A percentile compares a stretch with the other conserved stretches of the same genome.
These are phyloP conservation scores for Rugonectria rugulosa DNA, from an alignment of 2,329 filamentous ascomycete genomes.

Conservation along the genomic window DNA sequence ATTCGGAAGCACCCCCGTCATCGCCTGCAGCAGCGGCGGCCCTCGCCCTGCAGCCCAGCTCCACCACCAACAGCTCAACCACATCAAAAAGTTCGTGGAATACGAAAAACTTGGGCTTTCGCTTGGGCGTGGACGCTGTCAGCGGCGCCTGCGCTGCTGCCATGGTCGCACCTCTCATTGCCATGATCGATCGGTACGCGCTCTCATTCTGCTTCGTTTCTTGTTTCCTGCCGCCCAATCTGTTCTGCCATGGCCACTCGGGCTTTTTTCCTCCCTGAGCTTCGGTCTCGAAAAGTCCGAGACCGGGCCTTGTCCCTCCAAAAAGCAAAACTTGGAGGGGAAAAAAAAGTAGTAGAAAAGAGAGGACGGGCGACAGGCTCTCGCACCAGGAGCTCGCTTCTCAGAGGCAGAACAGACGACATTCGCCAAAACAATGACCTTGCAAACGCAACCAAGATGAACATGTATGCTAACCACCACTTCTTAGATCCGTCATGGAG, in stretches of 20 bases:
- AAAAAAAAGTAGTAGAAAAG: not conserved
- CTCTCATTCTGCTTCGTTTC: not conserved
- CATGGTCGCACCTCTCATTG: slow-evolving; percentile 83
- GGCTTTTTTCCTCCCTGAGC: not conserved
- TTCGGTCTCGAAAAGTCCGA: slow-evolving; percentile 11
- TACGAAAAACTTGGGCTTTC: slow-evolving; percentile 72
- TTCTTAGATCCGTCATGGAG: slow-evolving; percentile 75
- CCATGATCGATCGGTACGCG: slow-evolving; percentile 81
- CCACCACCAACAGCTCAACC: slow-evolving; percentile 1
- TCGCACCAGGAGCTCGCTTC: too few relatives aligned
- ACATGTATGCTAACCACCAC: slow-evolving; percentile 10
- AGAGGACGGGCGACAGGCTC: too few relatives aligned
- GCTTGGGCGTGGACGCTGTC: slow-evolving; percentile 72
- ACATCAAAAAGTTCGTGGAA: slow-evolving; percentile 65
- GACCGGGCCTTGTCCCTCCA: not conserved
- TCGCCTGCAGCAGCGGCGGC: slow-evolving; percentile 14
- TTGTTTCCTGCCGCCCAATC: too few relatives aligned
- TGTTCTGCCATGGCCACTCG: not conserved
- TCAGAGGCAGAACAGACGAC: too few relatives aligned
- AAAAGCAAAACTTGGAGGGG: not conserved
- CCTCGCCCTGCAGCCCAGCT: slow-evolving; percentile 26
- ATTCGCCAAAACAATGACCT: too few relatives aligned
- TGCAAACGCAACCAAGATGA: too few relatives aligned
- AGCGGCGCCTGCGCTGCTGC: slow-evolving; percentile 76
- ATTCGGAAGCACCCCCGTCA: slow-evolving; percentile 12